Percentiles rank a stretch among this genome's conserved stretches.
phyloP scores from a whole-genome alignment of 495 filamentous ascomycete genomes.

The Lasiosphaeria hispida region DNA sequence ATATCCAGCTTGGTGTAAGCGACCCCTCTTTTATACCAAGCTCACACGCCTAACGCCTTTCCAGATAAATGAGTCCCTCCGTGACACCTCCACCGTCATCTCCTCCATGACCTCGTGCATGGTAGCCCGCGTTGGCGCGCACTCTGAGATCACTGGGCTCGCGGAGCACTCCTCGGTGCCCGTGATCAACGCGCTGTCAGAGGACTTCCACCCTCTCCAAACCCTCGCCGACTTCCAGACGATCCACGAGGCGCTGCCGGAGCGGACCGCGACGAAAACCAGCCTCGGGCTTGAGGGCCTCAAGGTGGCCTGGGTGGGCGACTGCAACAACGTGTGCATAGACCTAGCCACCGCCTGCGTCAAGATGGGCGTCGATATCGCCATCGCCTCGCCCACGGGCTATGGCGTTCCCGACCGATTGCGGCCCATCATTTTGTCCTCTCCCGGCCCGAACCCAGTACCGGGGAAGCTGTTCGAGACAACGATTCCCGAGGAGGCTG shows the following conservation, averaged over 20 bases:
- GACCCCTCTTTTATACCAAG: neutral
- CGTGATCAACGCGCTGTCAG: constrained; percentile 90
- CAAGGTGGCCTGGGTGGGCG: constrained; percentile 93
- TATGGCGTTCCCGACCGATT: constrained; percentile 76
- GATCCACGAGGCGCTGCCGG: constrained; percentile 70
- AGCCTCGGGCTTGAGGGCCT: constrained; percentile 73
- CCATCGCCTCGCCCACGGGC: constrained; percentile 79
- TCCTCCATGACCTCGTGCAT: constrained; percentile 90
- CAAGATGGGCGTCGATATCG: constrained; percentile 82
- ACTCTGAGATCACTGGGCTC: constrained; percentile 75
- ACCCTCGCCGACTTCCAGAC: constrained; percentile 91
- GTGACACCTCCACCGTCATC: constrained; percentile 84
- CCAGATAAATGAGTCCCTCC: constrained; percentile 82
- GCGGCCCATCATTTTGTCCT: constrained; percentile 61
- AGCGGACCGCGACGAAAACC: constrained; percentile 30
- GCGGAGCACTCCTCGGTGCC: constrained; percentile 81
- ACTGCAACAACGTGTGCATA: constrained; percentile 95
- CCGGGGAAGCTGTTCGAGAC: constrained; percentile 73
- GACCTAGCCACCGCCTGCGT: constrained; percentile 81
- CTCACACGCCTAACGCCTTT: constrained; percentile 12
- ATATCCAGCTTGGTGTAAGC: constrained; percentile 89
- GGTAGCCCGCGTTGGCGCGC: constrained; percentile 81
- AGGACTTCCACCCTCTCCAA: constrained; percentile 88
- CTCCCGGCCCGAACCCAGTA: constrained; percentile 51
- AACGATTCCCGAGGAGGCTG: constrained; percentile 78